A percentile compares a stretch with the other conserved stretches of the same genome.
These are phyloP conservation scores for Ophiostoma quercus DNA, from an alignment of 2,329 filamentous ascomycete species.

Conservation along the genomic window DNA sequence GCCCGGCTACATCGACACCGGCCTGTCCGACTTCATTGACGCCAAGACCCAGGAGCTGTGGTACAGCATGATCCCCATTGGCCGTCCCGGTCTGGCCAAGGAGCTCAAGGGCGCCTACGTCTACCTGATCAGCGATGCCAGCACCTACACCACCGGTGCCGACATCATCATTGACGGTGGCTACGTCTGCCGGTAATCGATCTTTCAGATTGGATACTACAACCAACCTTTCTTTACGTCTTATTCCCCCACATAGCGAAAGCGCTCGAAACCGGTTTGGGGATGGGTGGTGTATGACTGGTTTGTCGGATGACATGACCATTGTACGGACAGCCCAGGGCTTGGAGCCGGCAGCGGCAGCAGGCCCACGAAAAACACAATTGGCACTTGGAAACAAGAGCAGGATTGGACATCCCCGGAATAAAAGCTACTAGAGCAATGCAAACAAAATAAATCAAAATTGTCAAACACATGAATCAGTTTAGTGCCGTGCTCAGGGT, in stretches of 20 bases:
- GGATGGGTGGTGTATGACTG: conserved; percentile 10
- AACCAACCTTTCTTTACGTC: not conserved
- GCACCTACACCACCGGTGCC: conserved; percentile 73
- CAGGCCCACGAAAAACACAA: conserved; percentile 7
- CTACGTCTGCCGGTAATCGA: conserved; percentile 49
- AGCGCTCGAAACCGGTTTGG: not conserved
- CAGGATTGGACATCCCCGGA: not conserved
- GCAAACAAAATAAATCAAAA: not conserved
- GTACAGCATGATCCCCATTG: conserved; percentile 76
- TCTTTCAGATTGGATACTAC: not conserved
- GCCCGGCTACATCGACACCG: conserved; percentile 71
- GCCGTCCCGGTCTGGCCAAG: conserved; percentile 65
- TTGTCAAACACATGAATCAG: not conserved
- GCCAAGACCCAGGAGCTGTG: conserved; percentile 65
- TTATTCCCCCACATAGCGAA: conserved; percentile 8
- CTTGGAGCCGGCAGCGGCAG: not conserved
- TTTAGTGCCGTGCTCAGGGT: not conserved
- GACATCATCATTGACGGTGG: conserved; percentile 74
- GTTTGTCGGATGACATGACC: not conserved
- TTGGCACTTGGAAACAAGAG: not conserved
- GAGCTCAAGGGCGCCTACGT: conserved; percentile 81
- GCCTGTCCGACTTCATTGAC: conserved; percentile 61
- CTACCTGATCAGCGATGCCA: conserved; percentile 74
- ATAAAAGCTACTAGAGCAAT: conserved; percentile 9
- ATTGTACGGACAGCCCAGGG: conserved; percentile 11